These are phyloP conservation scores for Raddia distichophylla DNA, from an alignment of 176 grass and related monocot species.

Conservation along the genomic window DNA sequence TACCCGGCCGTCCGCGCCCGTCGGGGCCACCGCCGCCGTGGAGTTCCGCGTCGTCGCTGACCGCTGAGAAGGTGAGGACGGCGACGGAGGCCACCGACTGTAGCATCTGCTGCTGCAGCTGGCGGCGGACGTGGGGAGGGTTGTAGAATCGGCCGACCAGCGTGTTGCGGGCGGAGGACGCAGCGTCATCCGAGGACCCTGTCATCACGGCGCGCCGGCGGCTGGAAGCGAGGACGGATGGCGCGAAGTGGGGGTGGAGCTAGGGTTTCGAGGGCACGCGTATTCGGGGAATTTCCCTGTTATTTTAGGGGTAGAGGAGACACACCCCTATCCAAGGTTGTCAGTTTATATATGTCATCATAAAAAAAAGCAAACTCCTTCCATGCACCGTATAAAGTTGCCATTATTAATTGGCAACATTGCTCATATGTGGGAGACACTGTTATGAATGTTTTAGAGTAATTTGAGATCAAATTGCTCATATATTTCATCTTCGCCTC, in stretches of 20 bases:
- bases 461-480: too few relatives aligned
- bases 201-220: conserved; percentile 43
- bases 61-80: conserved; percentile 46
- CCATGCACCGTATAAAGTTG: too few relatives aligned
- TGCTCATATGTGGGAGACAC: too few relatives aligned
- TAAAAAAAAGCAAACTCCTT: too few relatives aligned
- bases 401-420: too few relatives aligned
- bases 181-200: conserved; percentile 52
- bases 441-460: too few relatives aligned
- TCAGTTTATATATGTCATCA: too few relatives aligned
- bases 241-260: conserved; percentile 14
- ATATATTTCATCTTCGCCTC: too few relatives aligned
- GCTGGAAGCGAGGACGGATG: not conserved
- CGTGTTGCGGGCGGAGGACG: conserved; percentile 51
- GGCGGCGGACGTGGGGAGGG: conserved; percentile 63
- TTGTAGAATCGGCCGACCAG: conserved; percentile 64
- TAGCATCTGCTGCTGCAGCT: conserved; percentile 60
- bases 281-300: conserved; percentile 23
- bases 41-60: conserved; percentile 36
- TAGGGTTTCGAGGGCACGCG: conserved; percentile 30
- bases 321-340: too few relatives aligned
- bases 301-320: conserved; percentile 67
- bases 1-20: conserved; percentile 42
- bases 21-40: not conserved
- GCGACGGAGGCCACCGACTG: conserved; percentile 40